Percentiles rank a stretch among this genome's conserved stretches.
Conservation (phyloP, 2,329 filamentous ascomycete genomes). For the Botrytis deweyae region DNA sequence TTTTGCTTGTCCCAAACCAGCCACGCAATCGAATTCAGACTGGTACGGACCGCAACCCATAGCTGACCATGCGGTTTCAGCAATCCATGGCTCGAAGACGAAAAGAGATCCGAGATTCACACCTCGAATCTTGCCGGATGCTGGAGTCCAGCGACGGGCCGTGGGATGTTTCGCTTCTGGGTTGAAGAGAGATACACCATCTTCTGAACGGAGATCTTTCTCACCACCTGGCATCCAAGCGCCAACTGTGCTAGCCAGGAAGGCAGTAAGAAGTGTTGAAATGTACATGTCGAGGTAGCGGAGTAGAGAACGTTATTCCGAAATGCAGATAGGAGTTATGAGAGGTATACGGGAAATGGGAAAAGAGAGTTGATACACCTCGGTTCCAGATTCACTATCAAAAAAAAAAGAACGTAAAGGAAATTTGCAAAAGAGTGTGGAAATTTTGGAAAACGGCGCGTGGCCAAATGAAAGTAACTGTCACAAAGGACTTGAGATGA, state of each 20-base stretch:
- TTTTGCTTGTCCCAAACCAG: slow-evolving; percentile 44
- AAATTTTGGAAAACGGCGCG: neutral
- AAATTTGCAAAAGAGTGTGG: neutral
- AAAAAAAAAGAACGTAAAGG: neutral
- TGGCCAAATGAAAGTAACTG: neutral
- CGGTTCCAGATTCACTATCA: neutral
- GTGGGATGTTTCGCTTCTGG: slow-evolving; percentile 13
- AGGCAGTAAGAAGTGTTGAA: slow-evolving; percentile 8
- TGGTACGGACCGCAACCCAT: slow-evolving; percentile 47
- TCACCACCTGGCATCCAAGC: slow-evolving; percentile 20
- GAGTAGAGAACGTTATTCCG: neutral
- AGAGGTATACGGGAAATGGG: neutral
- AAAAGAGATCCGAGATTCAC: slow-evolving; percentile 51
- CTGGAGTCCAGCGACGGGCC: slow-evolving; percentile 16
- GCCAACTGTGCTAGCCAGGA: slow-evolving; percentile 12
- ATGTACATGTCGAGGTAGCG: neutral
- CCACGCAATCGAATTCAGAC: slow-evolving; percentile 51
- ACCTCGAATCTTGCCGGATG: slow-evolving; percentile 46
- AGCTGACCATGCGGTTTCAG: slow-evolving; percentile 42
- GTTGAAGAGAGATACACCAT: slow-evolving; percentile 20
- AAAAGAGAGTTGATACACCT: neutral
- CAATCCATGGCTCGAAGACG: slow-evolving; percentile 51
- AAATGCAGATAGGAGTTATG: neutral
- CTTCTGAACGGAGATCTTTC: slow-evolving; percentile 6
- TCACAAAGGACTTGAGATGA: neutral